Evolutionary conservation across 305 asterid species (phyloP), one percentile per base, ranked within the genome.

Genomic region (Galium porrigens): DNA sequence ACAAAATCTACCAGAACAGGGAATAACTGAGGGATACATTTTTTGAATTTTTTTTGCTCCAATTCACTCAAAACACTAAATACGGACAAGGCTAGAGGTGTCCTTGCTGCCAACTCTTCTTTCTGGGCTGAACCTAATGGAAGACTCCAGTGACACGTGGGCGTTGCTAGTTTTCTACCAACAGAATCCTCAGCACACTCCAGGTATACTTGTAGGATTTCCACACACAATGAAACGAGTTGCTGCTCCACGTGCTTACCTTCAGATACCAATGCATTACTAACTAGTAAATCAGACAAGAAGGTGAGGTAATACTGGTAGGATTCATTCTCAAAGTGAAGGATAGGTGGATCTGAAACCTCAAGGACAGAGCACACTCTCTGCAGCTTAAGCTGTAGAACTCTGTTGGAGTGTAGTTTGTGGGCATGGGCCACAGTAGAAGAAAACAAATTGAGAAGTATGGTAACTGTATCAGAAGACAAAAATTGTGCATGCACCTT

Each of bases 101-200:
- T 86, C 48, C 96, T 85, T 2, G 97, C 94, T 33, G 90, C 95
- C 86, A 89, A 63, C 71, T 94, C 99, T 80, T 89, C 96, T 79
- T 87, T 94, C 90, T 84, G 86, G 64, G 95, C 95, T 1, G 96
- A 78, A 66, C 99, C 97, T 58, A 92, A 74, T 0, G 97, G 97
- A 62, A 89, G 86, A 76, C 75, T 75, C 80, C 87, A 79, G 65
- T 79, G 83, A 57, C 67, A 57, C 61, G 49, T 51, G 11, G 76
- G 81, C 73, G 55, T 73, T 55, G 17, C 61, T 41, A 67, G 72
- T 66, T 80, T 70, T 58, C 68, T 58, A 70, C 78, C 51, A 34
- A 15, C 70, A 46, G 61, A 64, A 68, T 72, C 82, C 55, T 87
- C 91, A 54, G 95, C 83, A 48, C 95, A 87, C 36, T 80, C 88